Conservation (phyloP, 129 eudicot genomes). For the Oenanthe sinensis region DNA sequence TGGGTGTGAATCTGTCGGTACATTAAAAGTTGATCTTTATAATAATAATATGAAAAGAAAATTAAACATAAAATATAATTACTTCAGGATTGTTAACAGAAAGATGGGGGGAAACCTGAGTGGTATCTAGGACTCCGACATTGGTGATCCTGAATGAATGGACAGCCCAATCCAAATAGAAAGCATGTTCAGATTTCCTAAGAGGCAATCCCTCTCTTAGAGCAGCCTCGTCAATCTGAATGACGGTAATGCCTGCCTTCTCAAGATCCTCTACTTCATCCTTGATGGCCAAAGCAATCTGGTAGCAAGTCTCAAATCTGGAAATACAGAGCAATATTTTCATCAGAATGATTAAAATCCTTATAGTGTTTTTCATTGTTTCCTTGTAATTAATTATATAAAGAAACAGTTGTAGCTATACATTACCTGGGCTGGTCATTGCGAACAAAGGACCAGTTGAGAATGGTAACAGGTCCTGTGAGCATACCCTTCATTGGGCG, state of each 20-base stretch:
- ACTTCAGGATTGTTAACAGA: neutral
- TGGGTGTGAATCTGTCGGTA: slow-evolving; percentile 67
- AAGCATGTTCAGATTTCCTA: slow-evolving; percentile 61
- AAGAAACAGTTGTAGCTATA: neutral
- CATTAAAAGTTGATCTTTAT: neutral
- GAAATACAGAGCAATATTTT: neutral
- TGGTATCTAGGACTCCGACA: slow-evolving; percentile 53
- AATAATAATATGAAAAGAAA: neutral
- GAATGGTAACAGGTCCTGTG: slow-evolving; percentile 87
- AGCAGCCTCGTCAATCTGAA: slow-evolving; percentile 83
- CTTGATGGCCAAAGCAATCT: slow-evolving; percentile 95
- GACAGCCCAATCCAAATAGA: slow-evolving; percentile 77
- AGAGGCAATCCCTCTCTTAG: slow-evolving; percentile 79
- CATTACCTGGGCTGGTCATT: slow-evolving; percentile 75
- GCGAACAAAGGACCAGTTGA: slow-evolving; percentile 78
- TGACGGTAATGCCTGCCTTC: slow-evolving; percentile 66
- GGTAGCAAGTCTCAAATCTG: slow-evolving; percentile 84
- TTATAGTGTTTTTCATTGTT: neutral
- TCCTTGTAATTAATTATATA: neutral
- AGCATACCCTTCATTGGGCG: slow-evolving; percentile 99
- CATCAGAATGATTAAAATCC: neutral
- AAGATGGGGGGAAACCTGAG: slow-evolving; percentile 34
- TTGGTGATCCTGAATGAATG: slow-evolving; percentile 78
- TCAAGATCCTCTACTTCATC: slow-evolving; percentile 97
- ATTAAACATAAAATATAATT: neutral